Percentiles rank a stretch among this genome's conserved stretches.
These are phyloP conservation scores for Rehmannia glutinosa DNA, from an alignment of 257 asterid genomes.

Conservation along the genomic window DNA sequence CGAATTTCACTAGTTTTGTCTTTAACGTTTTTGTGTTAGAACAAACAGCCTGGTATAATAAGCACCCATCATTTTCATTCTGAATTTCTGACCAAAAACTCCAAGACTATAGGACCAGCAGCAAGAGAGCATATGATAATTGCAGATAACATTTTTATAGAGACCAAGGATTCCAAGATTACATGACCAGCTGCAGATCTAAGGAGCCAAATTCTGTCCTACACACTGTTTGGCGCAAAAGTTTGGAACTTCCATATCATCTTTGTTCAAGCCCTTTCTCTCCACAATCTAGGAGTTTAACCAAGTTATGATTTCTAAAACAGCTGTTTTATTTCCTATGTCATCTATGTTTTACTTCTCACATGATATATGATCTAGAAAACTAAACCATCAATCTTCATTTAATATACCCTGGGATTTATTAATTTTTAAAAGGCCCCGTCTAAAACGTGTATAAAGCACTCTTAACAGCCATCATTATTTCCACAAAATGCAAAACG, in stretches of 20 bases:
- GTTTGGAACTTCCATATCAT: neutral
- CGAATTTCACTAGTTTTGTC: too few species aligned
- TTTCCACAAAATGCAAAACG: neutral
- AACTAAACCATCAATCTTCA: neutral
- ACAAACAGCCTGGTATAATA: too few species aligned
- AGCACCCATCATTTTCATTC: too few species aligned
- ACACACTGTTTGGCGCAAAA: neutral
- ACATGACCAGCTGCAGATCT: neutral
- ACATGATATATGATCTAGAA: neutral
- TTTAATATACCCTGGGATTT: neutral
- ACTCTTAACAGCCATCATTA: neutral
- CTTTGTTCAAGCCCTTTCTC: neutral
- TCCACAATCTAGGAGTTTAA: neutral
- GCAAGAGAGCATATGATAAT: neutral
- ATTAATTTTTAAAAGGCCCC: neutral
- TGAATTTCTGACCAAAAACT: neutral
- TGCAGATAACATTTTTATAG: neutral
- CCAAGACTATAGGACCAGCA: neutral
- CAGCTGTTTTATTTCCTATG: neutral
- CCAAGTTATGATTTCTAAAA: neutral
- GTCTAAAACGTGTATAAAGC: neutral
- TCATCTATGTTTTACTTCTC: neutral
- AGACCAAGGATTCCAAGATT: neutral
- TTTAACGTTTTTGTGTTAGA: too few species aligned
- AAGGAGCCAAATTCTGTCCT: neutral